Evolutionary conservation across 257 asterid species (phyloP).

Genomic region (Solanum sitiens): DNA sequence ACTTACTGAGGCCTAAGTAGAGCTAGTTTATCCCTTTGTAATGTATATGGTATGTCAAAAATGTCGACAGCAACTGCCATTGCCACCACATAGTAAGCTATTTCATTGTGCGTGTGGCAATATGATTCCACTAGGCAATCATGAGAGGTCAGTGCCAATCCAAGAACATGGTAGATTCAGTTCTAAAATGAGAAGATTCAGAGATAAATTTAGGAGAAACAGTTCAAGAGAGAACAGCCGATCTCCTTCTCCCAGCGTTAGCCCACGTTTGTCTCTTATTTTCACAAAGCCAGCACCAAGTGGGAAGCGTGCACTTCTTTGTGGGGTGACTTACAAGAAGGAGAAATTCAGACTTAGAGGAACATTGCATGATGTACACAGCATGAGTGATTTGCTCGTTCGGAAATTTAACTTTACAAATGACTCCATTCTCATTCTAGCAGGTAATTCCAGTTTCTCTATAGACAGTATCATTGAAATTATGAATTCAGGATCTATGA

Average conservation of each 20-base stretch:
- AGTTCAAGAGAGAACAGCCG: not conserved
- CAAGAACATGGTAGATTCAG: conserved; percentile 6
- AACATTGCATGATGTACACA: conserved; percentile 27
- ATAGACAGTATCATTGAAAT: not conserved
- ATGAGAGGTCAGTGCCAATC: not conserved
- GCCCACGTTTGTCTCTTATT: not conserved
- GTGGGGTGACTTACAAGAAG: conserved; percentile 54
- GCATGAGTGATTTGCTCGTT: conserved; percentile 23
- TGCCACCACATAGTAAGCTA: not conserved
- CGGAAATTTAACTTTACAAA: conserved; percentile 15
- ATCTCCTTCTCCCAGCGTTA: not conserved
- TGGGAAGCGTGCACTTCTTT: conserved; percentile 47
- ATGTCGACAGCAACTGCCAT: not conserved
- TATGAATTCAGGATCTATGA: not conserved
- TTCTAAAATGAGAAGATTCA: not conserved
- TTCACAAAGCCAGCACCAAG: conserved; percentile 5
- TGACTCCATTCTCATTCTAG: conserved; percentile 39
- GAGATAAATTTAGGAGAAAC: conserved; percentile 2
- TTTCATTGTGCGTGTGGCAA: conserved; percentile 7
- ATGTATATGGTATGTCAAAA: not conserved
- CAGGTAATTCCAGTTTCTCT: conserved; percentile 30
- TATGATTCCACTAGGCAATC: not conserved
- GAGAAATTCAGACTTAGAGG: conserved; percentile 43
- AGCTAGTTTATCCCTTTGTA: not conserved
- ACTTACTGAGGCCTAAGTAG: not conserved